These are phyloP conservation scores for Phytophthora fragariae DNA, from an alignment of 352 stramenopile species.

Conservation along the genomic window DNA sequence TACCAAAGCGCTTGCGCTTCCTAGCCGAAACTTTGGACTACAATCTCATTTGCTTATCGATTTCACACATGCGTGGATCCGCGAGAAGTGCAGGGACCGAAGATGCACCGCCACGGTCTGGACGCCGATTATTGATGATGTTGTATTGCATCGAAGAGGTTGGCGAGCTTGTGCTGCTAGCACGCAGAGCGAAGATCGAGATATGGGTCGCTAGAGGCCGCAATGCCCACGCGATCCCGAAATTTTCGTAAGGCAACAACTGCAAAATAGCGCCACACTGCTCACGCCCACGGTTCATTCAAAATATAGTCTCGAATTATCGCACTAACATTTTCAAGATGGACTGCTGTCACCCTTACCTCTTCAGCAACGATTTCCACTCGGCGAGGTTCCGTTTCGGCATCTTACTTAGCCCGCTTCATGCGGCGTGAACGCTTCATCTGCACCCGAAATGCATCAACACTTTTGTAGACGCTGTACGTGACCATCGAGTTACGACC, in stretches of 20 bases:
- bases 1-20: conserved; percentile 64
- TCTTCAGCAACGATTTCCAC: conserved; percentile 20
- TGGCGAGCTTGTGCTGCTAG: conserved; percentile 1
- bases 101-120: conserved; percentile 23
- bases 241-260: conserved; percentile 4
- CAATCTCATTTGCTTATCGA: conserved; percentile 87
- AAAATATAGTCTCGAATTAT: background rate
- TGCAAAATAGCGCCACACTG: background rate
- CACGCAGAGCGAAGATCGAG: conserved; percentile 18
- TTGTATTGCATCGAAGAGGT: conserved; percentile 77
- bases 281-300: background rate
- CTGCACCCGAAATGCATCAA: conserved; percentile 14
- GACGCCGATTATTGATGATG: conserved; percentile 83
- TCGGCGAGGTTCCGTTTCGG: background rate
- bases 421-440: background rate
- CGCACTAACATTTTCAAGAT: background rate
- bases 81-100: conserved; percentile 30
- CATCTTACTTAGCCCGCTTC: conserved; percentile 1
- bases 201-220: conserved; percentile 13
- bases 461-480: conserved; percentile 10
- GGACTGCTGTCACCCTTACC: background rate
- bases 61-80: conserved; percentile 72
- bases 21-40: conserved; percentile 63
- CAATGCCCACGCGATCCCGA: conserved; percentile 10
- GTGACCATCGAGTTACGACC: conserved; percentile 10